Evolutionary conservation across 2,329 filamentous ascomycete species (phyloP).

Genomic region (Orbilia brochopaga): DNA sequence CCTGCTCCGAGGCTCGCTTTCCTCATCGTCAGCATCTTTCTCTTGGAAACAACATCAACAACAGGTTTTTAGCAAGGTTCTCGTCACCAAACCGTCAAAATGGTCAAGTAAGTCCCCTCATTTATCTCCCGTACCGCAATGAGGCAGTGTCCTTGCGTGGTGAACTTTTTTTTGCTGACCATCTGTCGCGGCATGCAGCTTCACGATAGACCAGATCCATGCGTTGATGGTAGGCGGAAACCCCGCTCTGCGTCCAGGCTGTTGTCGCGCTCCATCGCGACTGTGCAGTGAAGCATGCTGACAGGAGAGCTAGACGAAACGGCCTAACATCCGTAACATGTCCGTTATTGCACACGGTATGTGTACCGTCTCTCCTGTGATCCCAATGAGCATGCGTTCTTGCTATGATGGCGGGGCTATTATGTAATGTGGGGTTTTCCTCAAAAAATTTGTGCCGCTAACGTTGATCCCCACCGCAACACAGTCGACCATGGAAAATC

Average conservation of each 20-base stretch:
- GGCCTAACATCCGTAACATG: slow-evolving; percentile 82
- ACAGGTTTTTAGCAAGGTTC: slow-evolving; percentile 50
- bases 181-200: slow-evolving; percentile 66
- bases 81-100: slow-evolving; percentile 80
- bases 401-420: slow-evolving; percentile 33
- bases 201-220: slow-evolving; percentile 95
- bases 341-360: slow-evolving; percentile 98
- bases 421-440: slow-evolving; percentile 28
- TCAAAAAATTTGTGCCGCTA: slow-evolving; percentile 24
- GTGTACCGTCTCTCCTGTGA: slow-evolving; percentile 53
- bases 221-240: slow-evolving; percentile 66
- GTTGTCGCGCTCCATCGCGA: slow-evolving; percentile 21
- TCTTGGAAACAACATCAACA: slow-evolving; percentile 26
- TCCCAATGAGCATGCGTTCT: background rate
- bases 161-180: slow-evolving; percentile 21
- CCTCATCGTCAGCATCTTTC: slow-evolving; percentile 13
- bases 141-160: background rate
- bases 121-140: slow-evolving; percentile 1
- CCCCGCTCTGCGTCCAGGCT: background rate
- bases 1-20: slow-evolving; percentile 35
- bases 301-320: slow-evolving; percentile 54
- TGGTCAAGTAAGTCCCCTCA: slow-evolving; percentile 90
- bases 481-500: slow-evolving; percentile 99
- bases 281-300: slow-evolving; percentile 1
- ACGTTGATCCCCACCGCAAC: slow-evolving; percentile 34